Conservation (phyloP, 179 eudicot genomes). For the Heliamphora pulchella region DNA sequence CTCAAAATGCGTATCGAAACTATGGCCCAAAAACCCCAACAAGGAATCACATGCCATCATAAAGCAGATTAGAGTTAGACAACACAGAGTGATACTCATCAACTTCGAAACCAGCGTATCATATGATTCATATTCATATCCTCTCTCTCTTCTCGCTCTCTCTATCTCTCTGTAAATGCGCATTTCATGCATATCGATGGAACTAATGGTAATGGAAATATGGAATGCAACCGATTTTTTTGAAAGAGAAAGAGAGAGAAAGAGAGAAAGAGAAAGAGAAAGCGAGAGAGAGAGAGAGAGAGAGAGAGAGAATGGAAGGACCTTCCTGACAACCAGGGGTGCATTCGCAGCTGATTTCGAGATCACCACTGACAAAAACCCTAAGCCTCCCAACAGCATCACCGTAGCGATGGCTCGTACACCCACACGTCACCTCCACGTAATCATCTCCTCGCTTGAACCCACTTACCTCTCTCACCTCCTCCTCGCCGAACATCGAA, state of each 20-base stretch:
- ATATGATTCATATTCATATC: too few species aligned
- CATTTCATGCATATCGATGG: too few species aligned
- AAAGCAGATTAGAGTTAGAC: too few species aligned
- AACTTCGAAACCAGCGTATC: too few species aligned
- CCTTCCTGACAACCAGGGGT: conserved; percentile 68
- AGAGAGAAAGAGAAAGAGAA: background rate
- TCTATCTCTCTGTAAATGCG: too few species aligned
- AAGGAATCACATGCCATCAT: too few species aligned
- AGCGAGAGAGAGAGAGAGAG: too few species aligned
- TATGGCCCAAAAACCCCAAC: background rate
- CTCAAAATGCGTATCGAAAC: conserved; percentile 9
- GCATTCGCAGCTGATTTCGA: conserved; percentile 56
- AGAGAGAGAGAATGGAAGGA: conserved; percentile 3
- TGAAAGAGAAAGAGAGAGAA: too few species aligned
- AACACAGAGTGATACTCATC: too few species aligned
- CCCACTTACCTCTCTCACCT: conserved; percentile 56
- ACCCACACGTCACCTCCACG: conserved; percentile 61
- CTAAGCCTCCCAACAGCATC: conserved; percentile 72
- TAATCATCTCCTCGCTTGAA: conserved; percentile 33
- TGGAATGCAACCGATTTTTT: too few species aligned
- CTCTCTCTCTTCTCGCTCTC: too few species aligned
- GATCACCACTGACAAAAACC: conserved; percentile 51
- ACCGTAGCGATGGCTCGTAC: conserved; percentile 63
- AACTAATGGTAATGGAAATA: too few species aligned
- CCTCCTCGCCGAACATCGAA: conserved; percentile 48